A percentile compares a stretch with the other conserved stretches of the same genome.
Evolutionary conservation across 2,329 filamentous ascomycete genomes (phyloP).

Genomic region (Aureobasidium sp.): DNA sequence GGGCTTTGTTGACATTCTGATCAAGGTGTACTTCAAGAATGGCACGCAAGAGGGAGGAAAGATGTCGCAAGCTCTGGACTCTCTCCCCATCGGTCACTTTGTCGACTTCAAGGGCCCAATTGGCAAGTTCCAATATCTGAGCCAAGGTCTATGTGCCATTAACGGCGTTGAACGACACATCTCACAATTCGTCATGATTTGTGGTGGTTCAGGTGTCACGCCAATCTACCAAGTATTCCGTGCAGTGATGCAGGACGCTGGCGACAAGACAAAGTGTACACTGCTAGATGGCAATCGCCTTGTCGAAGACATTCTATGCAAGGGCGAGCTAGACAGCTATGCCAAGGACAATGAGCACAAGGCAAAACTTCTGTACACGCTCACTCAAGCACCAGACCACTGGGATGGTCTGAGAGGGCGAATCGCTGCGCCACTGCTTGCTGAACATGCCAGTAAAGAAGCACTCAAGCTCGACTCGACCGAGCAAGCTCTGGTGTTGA

Average conservation of each 20-base stretch:
- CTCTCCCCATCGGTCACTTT: slow-evolving; percentile 61
- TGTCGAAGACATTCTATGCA: slow-evolving; percentile 77
- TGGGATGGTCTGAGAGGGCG: slow-evolving; percentile 66
- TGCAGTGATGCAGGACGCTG: slow-evolving; percentile 59
- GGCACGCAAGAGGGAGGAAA: slow-evolving; percentile 57
- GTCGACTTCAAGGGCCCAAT: slow-evolving; percentile 86
- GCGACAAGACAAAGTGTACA: slow-evolving; percentile 60
- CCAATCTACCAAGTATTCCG: slow-evolving; percentile 79
- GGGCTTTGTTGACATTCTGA: slow-evolving; percentile 65
- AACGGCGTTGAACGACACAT: slow-evolving; percentile 52
- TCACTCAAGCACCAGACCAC: slow-evolving; percentile 54
- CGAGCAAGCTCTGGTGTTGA: slow-evolving; percentile 56
- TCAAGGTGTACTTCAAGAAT: slow-evolving; percentile 73
- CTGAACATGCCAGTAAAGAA: slow-evolving; percentile 45
- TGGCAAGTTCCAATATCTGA: slow-evolving; percentile 75
- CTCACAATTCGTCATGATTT: slow-evolving; percentile 74
- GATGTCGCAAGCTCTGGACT: slow-evolving; percentile 75
- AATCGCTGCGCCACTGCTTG: slow-evolving; percentile 57
- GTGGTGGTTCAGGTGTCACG: slow-evolving; percentile 84
- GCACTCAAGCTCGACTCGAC: slow-evolving; percentile 28
- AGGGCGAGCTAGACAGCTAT: slow-evolving; percentile 62
- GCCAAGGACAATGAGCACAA: slow-evolving; percentile 46
- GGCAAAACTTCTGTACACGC: slow-evolving; percentile 61
- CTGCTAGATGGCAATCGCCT: slow-evolving; percentile 72
- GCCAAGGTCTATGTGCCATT: slow-evolving; percentile 57